Conservation (phyloP, 2,329 filamentous ascomycete genomes). For the Dactylella cylindrospora region DNA sequence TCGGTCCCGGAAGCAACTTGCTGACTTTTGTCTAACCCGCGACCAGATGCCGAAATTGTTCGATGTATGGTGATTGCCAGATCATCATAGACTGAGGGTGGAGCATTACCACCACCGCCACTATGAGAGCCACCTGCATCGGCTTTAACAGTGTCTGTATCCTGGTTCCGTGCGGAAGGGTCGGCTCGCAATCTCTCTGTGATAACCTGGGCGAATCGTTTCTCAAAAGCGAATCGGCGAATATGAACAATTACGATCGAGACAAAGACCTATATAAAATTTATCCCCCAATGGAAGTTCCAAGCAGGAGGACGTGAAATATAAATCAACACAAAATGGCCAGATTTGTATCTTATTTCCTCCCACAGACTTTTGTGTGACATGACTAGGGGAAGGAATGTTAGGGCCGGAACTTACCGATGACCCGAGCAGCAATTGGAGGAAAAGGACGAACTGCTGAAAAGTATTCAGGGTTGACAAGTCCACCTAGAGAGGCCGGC, state of each 20-base stretch:
- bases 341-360: conserved; percentile 2
- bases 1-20: conserved; percentile 13
- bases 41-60: not conserved
- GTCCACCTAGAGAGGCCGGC: conserved; percentile 43
- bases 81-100: conserved; percentile 1
- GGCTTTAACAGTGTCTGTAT: not conserved
- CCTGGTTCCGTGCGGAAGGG: not conserved
- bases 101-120: no score
- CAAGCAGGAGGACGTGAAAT: not conserved
- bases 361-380: no score
- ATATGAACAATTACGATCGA: conserved; percentile 39
- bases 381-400: not conserved
- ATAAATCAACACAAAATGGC: conserved; percentile 8
- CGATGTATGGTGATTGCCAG: conserved; percentile 3
- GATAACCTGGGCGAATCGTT: conserved; percentile 60
- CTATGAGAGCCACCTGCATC: no score
- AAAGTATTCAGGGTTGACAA: conserved; percentile 60
- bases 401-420: conserved; percentile 57
- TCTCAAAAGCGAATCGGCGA: conserved; percentile 60
- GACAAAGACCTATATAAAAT: conserved; percentile 30
- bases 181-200: conserved; percentile 24
- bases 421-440: conserved; percentile 67
- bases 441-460: conserved; percentile 67
- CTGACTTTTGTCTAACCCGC: no score
- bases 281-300: conserved; percentile 1